Percentiles rank a stretch among this genome's conserved stretches.
These are phyloP conservation scores for Talaromyces marneffei DNA, from an alignment of 2,329 filamentous ascomycete genomes.

Conservation along the genomic window DNA sequence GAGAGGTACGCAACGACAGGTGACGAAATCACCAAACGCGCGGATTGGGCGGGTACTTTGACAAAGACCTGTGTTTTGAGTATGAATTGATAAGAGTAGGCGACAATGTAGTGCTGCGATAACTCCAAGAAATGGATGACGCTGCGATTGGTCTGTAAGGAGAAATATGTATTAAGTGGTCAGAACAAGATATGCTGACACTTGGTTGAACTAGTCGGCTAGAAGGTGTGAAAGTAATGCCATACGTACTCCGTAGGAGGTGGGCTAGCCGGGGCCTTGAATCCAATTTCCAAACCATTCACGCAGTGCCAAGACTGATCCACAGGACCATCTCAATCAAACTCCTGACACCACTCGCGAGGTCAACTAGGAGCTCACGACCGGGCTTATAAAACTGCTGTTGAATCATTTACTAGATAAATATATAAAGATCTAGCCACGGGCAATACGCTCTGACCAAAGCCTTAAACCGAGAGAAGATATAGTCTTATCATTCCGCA, in stretches of 20 bases:
- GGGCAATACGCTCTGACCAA: too few species aligned
- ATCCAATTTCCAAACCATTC: not conserved
- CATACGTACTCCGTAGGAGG: not conserved
- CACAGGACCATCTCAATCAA: not conserved
- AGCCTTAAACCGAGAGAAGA: not conserved
- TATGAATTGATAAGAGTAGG: not conserved
- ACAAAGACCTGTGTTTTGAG: not conserved
- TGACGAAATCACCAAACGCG: slow-evolving; percentile 8
- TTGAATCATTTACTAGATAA: too few species aligned
- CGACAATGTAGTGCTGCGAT: not conserved
- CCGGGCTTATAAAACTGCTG: too few species aligned
- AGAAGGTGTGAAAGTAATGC: not conserved
- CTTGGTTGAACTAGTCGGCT: not conserved
- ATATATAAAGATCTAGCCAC: not conserved
- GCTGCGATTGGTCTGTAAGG: slow-evolving; percentile 5
- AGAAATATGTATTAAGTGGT: not conserved
- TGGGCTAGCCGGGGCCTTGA: slow-evolving; percentile 2
- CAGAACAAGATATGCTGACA: not conserved
- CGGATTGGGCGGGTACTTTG: not conserved
- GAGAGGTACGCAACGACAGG: not conserved
- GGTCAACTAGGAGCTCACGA: too few species aligned
- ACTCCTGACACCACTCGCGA: not conserved
- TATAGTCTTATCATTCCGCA: not conserved
- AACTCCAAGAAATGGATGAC: not conserved
- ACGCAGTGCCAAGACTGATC: slow-evolving; percentile 11